Conservation (phyloP, 768 basidiomycete genomes). For the Pleurotus tuoliensis region DNA sequence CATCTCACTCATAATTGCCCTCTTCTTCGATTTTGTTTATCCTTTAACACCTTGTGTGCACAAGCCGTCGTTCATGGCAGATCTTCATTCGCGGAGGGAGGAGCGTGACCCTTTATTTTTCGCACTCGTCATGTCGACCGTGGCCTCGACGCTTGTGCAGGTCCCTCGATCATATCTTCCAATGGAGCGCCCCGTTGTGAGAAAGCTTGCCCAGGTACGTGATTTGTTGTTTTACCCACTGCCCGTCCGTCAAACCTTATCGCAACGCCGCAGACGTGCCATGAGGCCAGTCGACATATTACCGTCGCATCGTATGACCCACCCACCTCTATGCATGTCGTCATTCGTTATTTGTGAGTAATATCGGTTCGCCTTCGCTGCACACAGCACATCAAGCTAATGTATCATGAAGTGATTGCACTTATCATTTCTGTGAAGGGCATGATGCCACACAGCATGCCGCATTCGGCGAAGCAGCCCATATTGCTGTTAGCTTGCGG, state of each 20-base stretch:
- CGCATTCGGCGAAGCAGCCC: constrained; percentile 82
- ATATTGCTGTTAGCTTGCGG: constrained; percentile 76
- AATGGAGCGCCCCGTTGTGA: constrained; percentile 81
- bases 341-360: constrained; percentile 84
- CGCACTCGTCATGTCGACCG: constrained; percentile 84
- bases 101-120: constrained; percentile 90
- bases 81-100: constrained; percentile 73
- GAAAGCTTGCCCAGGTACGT: constrained; percentile 64
- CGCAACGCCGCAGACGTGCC: constrained; percentile 48
- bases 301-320: constrained; percentile 80
- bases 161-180: constrained; percentile 86
- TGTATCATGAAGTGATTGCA: constrained; percentile 53
- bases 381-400: constrained; percentile 8
- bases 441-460: constrained; percentile 86
- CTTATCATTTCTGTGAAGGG: constrained; percentile 88
- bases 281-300: constrained; percentile 80
- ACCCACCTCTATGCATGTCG: constrained; percentile 79
- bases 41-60: constrained; percentile 89
- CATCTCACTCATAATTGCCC: constrained; percentile 75
- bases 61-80: constrained; percentile 90
- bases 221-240: neutral
- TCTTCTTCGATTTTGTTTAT: constrained; percentile 94
- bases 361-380: neutral
- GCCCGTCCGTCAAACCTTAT: neutral
- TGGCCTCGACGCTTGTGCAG: constrained; percentile 85